Evolutionary conservation across 495 filamentous ascomycete species (phyloP).

Genomic region (Pyronema omphalodes): DNA sequence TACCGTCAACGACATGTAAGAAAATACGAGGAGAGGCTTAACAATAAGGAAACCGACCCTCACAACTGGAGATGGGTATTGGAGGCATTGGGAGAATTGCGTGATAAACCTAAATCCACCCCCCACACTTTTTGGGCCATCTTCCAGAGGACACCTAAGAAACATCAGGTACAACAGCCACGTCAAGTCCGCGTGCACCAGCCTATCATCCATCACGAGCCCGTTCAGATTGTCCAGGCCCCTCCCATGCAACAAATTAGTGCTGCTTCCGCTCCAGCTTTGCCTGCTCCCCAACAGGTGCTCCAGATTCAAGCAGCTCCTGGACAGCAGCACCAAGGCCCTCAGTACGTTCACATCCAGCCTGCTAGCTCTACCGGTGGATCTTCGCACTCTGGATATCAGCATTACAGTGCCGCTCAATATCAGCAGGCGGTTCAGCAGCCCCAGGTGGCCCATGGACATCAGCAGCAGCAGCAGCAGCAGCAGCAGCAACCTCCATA

Average conservation of each 20-base stretch:
- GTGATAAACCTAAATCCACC: constrained; percentile 9
- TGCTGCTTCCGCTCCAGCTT: not conserved
- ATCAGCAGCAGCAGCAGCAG: constrained; percentile 3
- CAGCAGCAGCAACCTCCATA: not conserved
- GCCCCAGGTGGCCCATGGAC: not conserved
- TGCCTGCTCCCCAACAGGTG: not conserved
- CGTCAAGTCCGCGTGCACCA: constrained; percentile 2
- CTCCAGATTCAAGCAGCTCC: not conserved
- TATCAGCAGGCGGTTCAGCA: not conserved
- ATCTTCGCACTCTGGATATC: not conserved
- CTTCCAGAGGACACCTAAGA: constrained; percentile 16
- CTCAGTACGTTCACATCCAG: constrained; percentile 2
- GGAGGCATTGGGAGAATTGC: constrained; percentile 20
- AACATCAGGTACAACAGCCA: not conserved
- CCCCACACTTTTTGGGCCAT: constrained; percentile 22
- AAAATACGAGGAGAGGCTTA: constrained; percentile 17
- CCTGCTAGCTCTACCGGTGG: not conserved
- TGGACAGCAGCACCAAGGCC: not conserved
- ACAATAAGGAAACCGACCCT: constrained; percentile 12
- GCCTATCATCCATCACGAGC: constrained; percentile 4
- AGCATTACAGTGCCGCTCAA: not conserved
- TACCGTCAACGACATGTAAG: constrained; percentile 19
- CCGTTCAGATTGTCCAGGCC: constrained; percentile 2
- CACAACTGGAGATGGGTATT: constrained; percentile 17
- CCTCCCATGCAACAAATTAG: not conserved